These are phyloP conservation scores for Prunus yedoensis DNA, from an alignment of 331 rosid genomes.

Conservation along the genomic window DNA sequence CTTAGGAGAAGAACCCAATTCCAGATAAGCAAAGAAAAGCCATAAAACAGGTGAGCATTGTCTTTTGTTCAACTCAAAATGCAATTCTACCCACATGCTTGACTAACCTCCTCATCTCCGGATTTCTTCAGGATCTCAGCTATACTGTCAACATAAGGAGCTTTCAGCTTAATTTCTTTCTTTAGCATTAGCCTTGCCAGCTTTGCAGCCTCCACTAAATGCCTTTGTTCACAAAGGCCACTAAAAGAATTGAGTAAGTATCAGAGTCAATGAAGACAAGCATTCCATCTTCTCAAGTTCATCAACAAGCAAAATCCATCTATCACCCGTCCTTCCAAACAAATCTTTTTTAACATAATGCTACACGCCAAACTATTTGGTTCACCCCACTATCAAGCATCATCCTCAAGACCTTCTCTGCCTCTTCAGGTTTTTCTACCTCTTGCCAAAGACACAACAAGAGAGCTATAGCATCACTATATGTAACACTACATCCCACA, in stretches of 20 bases:
- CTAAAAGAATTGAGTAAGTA: conserved; percentile 51
- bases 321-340: conserved; percentile 44
- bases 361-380: conserved; percentile 59
- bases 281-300: conserved; percentile 55
- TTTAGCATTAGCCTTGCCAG: conserved; percentile 55
- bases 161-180: conserved; percentile 46
- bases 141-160: conserved; percentile 36
- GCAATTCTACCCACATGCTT: conserved; percentile 22
- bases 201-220: conserved; percentile 51
- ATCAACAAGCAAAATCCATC: conserved; percentile 58
- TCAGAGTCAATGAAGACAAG: conserved; percentile 50
- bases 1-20: conserved; percentile 1
- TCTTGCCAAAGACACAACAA: conserved; percentile 56
- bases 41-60: background rate
- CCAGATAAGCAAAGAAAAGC: background rate
- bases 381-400: conserved; percentile 51
- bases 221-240: conserved; percentile 56
- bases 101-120: conserved; percentile 42
- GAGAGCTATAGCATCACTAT: conserved; percentile 61
- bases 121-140: conserved; percentile 34
- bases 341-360: conserved; percentile 58
- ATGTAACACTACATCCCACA: conserved; percentile 41
- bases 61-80: background rate
- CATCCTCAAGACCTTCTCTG: conserved; percentile 58
- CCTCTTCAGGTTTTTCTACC: conserved; percentile 50